Conservation (phyloP, 768 basidiomycete genomes). For the Piloderma croceum region DNA sequence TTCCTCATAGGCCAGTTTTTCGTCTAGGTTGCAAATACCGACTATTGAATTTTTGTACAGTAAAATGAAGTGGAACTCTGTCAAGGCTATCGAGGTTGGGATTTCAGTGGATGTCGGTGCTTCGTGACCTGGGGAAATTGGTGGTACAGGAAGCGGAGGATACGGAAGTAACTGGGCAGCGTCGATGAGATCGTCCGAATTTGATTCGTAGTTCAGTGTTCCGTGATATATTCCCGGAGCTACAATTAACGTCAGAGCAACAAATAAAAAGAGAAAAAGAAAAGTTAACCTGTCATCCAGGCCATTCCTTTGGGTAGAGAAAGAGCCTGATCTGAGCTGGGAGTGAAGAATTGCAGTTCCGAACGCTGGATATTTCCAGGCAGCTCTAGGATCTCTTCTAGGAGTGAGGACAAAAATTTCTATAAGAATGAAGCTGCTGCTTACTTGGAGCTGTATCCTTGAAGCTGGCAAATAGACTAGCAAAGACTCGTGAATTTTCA, state of each 20-base stretch:
- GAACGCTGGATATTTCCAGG: constrained; percentile 74
- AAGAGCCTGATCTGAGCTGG: constrained; percentile 61
- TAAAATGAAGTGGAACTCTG: constrained; percentile 89
- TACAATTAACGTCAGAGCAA: no score
- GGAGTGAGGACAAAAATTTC: constrained; percentile 12
- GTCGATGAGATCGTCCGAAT: constrained; percentile 72
- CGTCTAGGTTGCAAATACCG: constrained; percentile 75
- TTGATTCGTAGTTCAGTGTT: constrained; percentile 60
- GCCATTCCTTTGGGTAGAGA: constrained; percentile 73
- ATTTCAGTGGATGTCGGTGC: constrained; percentile 28
- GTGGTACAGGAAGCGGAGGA: constrained; percentile 37
- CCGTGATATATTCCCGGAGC: constrained; percentile 90
- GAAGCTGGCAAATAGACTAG: constrained; percentile 66
- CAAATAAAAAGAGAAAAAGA: no score
- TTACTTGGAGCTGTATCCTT: constrained; percentile 77
- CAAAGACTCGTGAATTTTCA: constrained; percentile 62
- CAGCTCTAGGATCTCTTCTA: constrained; percentile 81
- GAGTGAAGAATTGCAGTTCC: constrained; percentile 76
- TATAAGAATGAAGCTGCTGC: constrained; percentile 21
- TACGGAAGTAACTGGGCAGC: constrained; percentile 76
- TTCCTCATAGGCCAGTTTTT: constrained; percentile 81
- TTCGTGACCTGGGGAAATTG: constrained; percentile 25
- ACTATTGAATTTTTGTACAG: constrained; percentile 75
- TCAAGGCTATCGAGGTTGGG: constrained; percentile 76
- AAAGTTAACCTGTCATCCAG: constrained; percentile 80